These are phyloP conservation scores for Phylloporus arenicola DNA, from an alignment of 768 basidiomycete species.

Conservation along the genomic window DNA sequence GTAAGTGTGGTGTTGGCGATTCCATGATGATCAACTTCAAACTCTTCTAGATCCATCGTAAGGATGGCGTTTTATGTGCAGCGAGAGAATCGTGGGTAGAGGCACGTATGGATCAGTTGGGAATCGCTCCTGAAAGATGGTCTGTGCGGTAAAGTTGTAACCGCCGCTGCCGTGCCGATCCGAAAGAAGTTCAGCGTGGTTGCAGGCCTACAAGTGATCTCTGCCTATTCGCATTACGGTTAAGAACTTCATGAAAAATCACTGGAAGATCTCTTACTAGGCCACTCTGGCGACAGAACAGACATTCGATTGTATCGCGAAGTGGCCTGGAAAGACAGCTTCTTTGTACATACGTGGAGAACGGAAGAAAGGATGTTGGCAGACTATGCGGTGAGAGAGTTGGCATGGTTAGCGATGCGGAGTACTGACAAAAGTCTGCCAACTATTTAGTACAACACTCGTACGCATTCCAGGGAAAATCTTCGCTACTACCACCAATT, in stretches of 20 bases:
- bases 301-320: not conserved
- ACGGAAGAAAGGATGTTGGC: not conserved
- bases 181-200: not conserved
- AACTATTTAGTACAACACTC: too few relatives aligned
- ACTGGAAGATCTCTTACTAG: conserved; percentile 6
- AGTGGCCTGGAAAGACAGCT: conserved; percentile 5
- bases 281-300: conserved; percentile 5
- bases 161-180: conserved; percentile 4
- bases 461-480: too few relatives aligned
- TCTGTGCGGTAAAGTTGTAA: conserved; percentile 12
- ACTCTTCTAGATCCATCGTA: conserved; percentile 38
- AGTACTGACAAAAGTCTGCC: too few relatives aligned
- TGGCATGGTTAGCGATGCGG: too few relatives aligned
- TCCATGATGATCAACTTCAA: conserved; percentile 22
- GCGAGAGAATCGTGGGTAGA: not conserved
- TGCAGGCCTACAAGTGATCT: not conserved
- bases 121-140: conserved; percentile 5
- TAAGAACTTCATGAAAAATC: not conserved
- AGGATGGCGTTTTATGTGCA: not conserved
- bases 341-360: not conserved
- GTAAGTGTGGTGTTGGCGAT: not conserved
- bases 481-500: not conserved
- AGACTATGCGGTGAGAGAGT: too few relatives aligned
- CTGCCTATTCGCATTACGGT: not conserved
- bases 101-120: too few relatives aligned